Evolutionary conservation across 1,284 basidiomycete genomes (phyloP).

Genomic region (Pseudozyma pruni): DNA sequence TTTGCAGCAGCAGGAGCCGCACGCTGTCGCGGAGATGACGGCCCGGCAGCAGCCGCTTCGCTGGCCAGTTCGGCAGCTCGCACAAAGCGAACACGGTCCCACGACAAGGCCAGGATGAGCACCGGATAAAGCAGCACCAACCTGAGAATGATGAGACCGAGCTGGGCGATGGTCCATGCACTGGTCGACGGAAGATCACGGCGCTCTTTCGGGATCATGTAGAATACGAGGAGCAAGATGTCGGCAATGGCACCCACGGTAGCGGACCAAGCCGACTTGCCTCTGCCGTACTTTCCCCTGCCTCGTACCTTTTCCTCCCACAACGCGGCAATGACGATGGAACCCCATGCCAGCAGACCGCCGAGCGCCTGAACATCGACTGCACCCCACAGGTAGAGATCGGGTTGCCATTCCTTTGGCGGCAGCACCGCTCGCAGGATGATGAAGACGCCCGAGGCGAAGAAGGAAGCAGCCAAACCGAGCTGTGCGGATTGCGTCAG

Average conservation of each 20-base stretch:
- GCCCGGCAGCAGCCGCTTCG: slow-evolving; percentile 9
- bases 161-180: slow-evolving; percentile 55
- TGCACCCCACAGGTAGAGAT: slow-evolving; percentile 47
- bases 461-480: slow-evolving; percentile 51
- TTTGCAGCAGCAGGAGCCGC: slow-evolving; percentile 26
- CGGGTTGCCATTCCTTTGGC: slow-evolving; percentile 56
- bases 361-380: slow-evolving; percentile 57
- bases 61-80: slow-evolving; percentile 47
- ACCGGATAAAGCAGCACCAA: slow-evolving; percentile 55
- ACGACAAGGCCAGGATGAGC: slow-evolving; percentile 48
- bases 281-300: slow-evolving; percentile 54
- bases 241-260: slow-evolving; percentile 38
- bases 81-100: slow-evolving; percentile 52
- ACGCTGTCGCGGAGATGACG: slow-evolving; percentile 18
- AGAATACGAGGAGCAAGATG: slow-evolving; percentile 44
- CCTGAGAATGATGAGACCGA: slow-evolving; percentile 52
- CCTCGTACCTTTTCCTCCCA: slow-evolving; percentile 55
- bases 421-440: slow-evolving; percentile 62
- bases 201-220: slow-evolving; percentile 36
- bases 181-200: slow-evolving; percentile 26
- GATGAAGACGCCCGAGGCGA: slow-evolving; percentile 56
- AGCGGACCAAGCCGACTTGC: slow-evolving; percentile 46
- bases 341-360: slow-evolving; percentile 56
- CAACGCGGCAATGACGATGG: slow-evolving; percentile 49
- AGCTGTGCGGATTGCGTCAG: slow-evolving; percentile 48